Evolutionary conservation across 2,329 filamentous ascomycete genomes (phyloP).

Genomic region (Sclerotinia nivalis): DNA sequence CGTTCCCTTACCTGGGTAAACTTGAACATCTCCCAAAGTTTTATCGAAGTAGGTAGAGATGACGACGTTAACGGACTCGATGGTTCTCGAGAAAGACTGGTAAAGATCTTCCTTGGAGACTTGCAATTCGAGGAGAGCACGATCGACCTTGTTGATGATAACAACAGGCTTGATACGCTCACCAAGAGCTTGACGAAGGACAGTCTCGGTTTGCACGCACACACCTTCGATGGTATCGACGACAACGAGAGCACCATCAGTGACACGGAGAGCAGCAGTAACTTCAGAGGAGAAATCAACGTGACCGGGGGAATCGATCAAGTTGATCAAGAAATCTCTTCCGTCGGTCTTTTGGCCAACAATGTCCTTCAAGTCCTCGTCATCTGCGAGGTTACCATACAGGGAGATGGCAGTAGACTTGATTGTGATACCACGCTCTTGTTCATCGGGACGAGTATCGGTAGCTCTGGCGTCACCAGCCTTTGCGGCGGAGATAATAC

Average conservation of each 20-base stretch:
- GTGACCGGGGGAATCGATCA: constrained; percentile 99
- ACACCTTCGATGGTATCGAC: constrained; percentile 99
- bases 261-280: constrained; percentile 99
- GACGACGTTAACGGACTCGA: constrained; percentile 99
- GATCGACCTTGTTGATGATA: constrained; percentile 99
- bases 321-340: constrained; percentile 99
- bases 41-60: constrained; percentile 99
- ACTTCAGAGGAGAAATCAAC: constrained; percentile 99
- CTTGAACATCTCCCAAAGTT: constrained; percentile 93
- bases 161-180: constrained; percentile 99
- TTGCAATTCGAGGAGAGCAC: constrained; percentile 98
- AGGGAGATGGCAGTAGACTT: constrained; percentile 99
- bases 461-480: constrained; percentile 95
- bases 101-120: constrained; percentile 98
- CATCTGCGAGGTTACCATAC: constrained; percentile 78
- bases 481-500: constrained; percentile 98
- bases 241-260: constrained; percentile 98
- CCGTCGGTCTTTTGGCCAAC: constrained; percentile 83
- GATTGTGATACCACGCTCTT: constrained; percentile 99
- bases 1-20: constrained; percentile 96
- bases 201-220: constrained; percentile 99
- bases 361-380: constrained; percentile 93
- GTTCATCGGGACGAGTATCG: constrained; percentile 95
- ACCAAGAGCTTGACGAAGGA: constrained; percentile 96
- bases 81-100: constrained; percentile 99